A percentile compares a stretch with the other conserved stretches of the same genome.
These are phyloP conservation scores for Cladosporium colombiae DNA, from an alignment of 2,329 filamentous ascomycete genomes.

Conservation along the genomic window DNA sequence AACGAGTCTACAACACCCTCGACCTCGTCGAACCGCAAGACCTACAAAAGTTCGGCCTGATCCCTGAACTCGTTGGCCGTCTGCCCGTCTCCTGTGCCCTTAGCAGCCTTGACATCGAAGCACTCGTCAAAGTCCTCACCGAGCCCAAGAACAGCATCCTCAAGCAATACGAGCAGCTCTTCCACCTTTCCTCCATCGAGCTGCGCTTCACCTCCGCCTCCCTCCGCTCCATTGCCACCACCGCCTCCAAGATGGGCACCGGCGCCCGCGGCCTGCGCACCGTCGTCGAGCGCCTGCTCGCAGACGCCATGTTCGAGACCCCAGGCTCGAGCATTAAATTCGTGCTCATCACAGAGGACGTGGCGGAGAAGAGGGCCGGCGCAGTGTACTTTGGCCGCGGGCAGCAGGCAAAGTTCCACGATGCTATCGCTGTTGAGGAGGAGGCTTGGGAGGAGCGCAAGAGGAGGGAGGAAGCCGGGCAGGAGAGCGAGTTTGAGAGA, in stretches of 20 bases:
- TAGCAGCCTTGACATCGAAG: constrained; percentile 66
- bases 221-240: constrained; percentile 77
- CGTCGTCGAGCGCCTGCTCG: constrained; percentile 50
- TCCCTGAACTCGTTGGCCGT: constrained; percentile 93
- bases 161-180: constrained; percentile 85
- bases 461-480: constrained; percentile 32
- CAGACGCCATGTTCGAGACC: constrained; percentile 50
- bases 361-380: constrained; percentile 44
- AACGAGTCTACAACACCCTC: constrained; percentile 71
- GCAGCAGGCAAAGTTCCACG: constrained; percentile 42
- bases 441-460: constrained; percentile 48
- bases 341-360: constrained; percentile 49
- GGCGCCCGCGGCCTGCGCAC: constrained; percentile 58
- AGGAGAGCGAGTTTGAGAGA: constrained; percentile 31
- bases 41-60: constrained; percentile 68
- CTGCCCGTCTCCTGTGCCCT: constrained; percentile 88
- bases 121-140: constrained; percentile 83
- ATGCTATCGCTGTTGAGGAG: constrained; percentile 46
- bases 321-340: constrained; percentile 49
- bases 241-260: constrained; percentile 68
- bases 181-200: constrained; percentile 74
- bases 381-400: constrained; percentile 48
- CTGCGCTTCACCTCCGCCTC: constrained; percentile 81
- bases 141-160: constrained; percentile 88
- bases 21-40: constrained; percentile 75